phyloP scores from a whole-genome alignment of 1,284 basidiomycete genomes.

The Fomitopsis betulina region DNA sequence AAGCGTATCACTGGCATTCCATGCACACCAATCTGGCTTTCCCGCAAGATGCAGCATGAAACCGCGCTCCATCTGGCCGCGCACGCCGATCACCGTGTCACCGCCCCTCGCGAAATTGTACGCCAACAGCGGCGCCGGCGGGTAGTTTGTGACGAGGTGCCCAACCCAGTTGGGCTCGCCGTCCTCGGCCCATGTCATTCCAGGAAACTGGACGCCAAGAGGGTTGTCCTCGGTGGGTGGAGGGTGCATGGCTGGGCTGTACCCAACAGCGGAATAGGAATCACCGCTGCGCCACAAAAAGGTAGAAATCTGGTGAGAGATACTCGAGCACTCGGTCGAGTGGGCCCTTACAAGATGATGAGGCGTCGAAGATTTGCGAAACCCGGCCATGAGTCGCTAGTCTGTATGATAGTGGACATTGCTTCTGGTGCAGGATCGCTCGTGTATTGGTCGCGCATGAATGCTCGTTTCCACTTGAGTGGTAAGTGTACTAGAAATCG shows the following conservation, averaged over 20 bases:
- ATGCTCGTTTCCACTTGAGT: too few species aligned
- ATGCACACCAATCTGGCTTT: slow-evolving; percentile 37
- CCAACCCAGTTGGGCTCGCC: slow-evolving; percentile 51
- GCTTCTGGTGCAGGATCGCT: not conserved
- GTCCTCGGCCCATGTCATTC: slow-evolving; percentile 38
- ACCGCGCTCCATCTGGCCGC: slow-evolving; percentile 31
- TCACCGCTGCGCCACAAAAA: slow-evolving; percentile 3
- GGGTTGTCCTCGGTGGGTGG: slow-evolving; percentile 37
- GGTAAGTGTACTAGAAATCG: too few species aligned
- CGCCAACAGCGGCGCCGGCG: slow-evolving; percentile 35
- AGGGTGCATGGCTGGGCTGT: slow-evolving; percentile 9
- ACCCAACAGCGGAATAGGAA: slow-evolving; percentile 45
- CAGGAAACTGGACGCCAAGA: slow-evolving; percentile 43
- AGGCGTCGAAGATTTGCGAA: not conserved
- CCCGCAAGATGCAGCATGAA: slow-evolving; percentile 35
- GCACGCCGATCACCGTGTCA: slow-evolving; percentile 34
- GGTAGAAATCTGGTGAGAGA: not conserved
- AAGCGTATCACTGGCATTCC: slow-evolving; percentile 38
- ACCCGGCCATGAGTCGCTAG: not conserved
- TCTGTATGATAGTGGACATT: not conserved
- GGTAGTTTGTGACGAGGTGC: slow-evolving; percentile 42
- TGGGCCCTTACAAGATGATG: not conserved
- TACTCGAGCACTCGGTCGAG: not conserved
- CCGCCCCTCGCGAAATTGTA: slow-evolving; percentile 50
- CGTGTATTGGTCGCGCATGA: not conserved